Evolutionary conservation across 1,284 basidiomycete genomes (phyloP), one percentile per base, ranked within the genome.

Genomic region (Apiotrichum montevideense): DNA sequence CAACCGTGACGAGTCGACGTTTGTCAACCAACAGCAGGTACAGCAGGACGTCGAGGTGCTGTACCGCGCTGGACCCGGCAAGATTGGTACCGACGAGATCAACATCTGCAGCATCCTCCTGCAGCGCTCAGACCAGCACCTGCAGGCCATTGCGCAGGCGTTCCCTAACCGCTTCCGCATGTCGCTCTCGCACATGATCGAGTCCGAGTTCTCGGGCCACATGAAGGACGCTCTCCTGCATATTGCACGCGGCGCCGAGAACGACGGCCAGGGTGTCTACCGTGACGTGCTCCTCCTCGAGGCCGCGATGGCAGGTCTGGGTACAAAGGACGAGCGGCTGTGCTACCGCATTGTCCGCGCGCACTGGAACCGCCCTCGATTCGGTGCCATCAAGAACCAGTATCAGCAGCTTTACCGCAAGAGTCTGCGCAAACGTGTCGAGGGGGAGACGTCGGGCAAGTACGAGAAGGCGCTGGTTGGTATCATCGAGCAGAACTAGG

Each of bases 31-130:
- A 8, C 69, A 72, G 41, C 62, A 63, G 14, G 74, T 78, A 10
- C 70, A 76, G 56, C 67, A 72, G 49, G 77, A 78, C 56, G 68
- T 77, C 34, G 66, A 74, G 55, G 46, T 69, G 33, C 63, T 78
- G 14, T 73, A 76, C 61, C 62, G 70, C 42, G 73, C 74, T 3
- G 76, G 76, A 33, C 58, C 69, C 8, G 76, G 76, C 46, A 73
- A 72, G 61, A 59, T 74, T 21, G 77, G 77, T 14, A 78, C 77
- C n/a, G 74, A 76, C 61, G 73, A 78, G 64, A 78, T 77, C 43
- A 67, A 66, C 13, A 74, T 78, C 60, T 75, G 72, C 53, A 70
- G 71, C 49, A 76, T 78, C 63, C 62, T 78, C 11, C 53, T 73
- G 6, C 72, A 71, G 11, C 63, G 77, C 6, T 76, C 74, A 3